Percentiles rank a stretch among this genome's conserved stretches.
Conservation (phyloP, 2,329 filamentous ascomycete genomes). For the Xylariaceae sp. region DNA sequence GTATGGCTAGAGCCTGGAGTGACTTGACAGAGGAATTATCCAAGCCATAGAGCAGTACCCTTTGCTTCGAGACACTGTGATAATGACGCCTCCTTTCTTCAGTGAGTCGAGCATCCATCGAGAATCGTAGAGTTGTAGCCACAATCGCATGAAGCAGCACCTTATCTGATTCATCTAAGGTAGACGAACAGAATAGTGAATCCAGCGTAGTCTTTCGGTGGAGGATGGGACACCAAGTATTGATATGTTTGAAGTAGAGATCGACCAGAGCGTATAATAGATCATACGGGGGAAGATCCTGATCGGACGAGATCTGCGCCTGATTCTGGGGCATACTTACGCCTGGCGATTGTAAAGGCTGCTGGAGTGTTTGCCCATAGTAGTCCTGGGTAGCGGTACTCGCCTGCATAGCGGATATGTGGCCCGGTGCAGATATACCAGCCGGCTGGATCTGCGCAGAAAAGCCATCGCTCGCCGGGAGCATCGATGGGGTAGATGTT, state of each 20-base stretch:
- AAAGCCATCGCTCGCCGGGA: conserved; percentile 45
- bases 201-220: conserved; percentile 79
- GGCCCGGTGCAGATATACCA: conserved; percentile 38
- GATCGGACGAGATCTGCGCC: conserved; percentile 48
- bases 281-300: conserved; percentile 70
- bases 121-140: conserved; percentile 80
- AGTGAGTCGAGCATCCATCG: conserved; percentile 67
- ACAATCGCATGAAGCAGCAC: conserved; percentile 85
- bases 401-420: conserved; percentile 34
- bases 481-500: conserved; percentile 39
- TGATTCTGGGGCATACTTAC: conserved; percentile 48
- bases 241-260: conserved; percentile 74
- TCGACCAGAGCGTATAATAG: conserved; percentile 67
- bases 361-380: conserved; percentile 40
- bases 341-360: conserved; percentile 53
- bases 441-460: conserved; percentile 40
- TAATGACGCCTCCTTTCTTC: conserved; percentile 69
- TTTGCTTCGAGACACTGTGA: conserved; percentile 76
- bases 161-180: conserved; percentile 73
- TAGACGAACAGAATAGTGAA: conserved; percentile 70
- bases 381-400: conserved; percentile 45
- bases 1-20: conserved; percentile 78
- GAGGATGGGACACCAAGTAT: conserved; percentile 85
- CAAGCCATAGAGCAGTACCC: conserved; percentile 79
- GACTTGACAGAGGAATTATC: conserved; percentile 87